phyloP scores from a whole-genome alignment of 345 rosid genomes.

The Gossypium mustelinum region DNA sequence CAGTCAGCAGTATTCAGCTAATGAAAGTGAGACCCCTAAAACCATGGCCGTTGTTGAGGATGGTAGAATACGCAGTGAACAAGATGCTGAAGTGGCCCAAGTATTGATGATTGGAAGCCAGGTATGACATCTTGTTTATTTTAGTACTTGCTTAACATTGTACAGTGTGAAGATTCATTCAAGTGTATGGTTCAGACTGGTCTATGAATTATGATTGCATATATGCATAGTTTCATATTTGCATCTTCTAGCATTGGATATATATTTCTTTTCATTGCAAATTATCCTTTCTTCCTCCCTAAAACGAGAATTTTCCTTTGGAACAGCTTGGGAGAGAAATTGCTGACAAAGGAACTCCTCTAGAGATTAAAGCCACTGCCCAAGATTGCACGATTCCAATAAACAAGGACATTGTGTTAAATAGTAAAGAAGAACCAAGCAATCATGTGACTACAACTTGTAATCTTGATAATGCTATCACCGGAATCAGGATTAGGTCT shows the following conservation, averaged over 20 bases:
- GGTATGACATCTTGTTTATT: background rate
- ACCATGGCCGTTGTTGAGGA: conserved; percentile 13
- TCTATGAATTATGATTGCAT: conserved; percentile 1
- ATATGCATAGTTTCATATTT: background rate
- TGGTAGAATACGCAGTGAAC: conserved; percentile 13
- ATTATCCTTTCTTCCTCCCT: background rate
- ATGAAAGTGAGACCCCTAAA: conserved; percentile 12
- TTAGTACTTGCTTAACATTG: background rate
- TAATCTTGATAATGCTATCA: conserved; percentile 20
- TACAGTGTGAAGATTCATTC: background rate
- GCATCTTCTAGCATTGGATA: background rate
- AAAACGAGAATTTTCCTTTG: conserved; percentile 2
- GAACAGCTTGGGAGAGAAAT: conserved; percentile 22
- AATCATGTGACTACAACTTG: conserved; percentile 11
- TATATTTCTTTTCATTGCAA: background rate
- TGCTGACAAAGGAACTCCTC: background rate
- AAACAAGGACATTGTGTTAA: background rate
- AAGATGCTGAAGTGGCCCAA: conserved; percentile 18
- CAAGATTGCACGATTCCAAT: background rate
- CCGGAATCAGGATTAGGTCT: conserved; percentile 45
- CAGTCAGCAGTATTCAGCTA: conserved; percentile 7
- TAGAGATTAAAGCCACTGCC: conserved; percentile 4
- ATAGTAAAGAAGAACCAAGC: background rate
- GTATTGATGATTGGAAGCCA: conserved; percentile 23
- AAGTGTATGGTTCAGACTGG: background rate